These are phyloP conservation scores for Fraxinus sp. DNA, from an alignment of 305 asterid species.

Conservation along the genomic window DNA sequence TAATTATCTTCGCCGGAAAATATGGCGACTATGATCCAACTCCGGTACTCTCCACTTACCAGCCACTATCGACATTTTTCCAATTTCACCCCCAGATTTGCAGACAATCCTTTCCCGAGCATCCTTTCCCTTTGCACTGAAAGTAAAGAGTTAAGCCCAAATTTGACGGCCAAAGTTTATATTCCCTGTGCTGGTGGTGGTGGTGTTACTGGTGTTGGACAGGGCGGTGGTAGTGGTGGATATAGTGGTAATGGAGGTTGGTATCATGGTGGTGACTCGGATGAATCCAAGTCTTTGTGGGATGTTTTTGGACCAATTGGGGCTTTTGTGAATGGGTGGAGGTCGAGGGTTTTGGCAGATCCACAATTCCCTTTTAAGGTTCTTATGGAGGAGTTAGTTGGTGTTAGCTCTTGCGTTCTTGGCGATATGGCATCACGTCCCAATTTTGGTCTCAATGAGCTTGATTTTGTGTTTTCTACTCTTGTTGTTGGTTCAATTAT, in stretches of 20 bases:
- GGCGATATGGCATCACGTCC: conserved; percentile 56
- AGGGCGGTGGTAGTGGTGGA: conserved; percentile 20
- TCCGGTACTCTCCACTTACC: conserved; percentile 29
- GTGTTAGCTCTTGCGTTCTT: conserved; percentile 40
- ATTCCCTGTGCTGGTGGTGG: conserved; percentile 24
- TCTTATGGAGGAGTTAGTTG: conserved; percentile 48
- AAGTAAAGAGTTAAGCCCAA: background rate
- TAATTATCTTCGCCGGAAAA: background rate
- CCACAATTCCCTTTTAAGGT: conserved; percentile 53
- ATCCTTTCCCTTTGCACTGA: background rate
- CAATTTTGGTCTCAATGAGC: conserved; percentile 48
- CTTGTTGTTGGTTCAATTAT: conserved; percentile 47
- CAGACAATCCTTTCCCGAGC: background rate
- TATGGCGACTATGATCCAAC: conserved; percentile 35
- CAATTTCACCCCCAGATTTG: background rate
- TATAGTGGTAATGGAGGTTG: conserved; percentile 20
- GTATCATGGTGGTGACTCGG: conserved; percentile 24
- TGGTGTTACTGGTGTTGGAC: background rate
- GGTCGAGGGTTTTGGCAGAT: conserved; percentile 49
- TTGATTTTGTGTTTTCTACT: conserved; percentile 48
- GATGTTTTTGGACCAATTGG: conserved; percentile 40
- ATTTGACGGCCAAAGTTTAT: conserved; percentile 7
- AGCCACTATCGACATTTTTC: background rate
- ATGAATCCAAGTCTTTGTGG: conserved; percentile 21
- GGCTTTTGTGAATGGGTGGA: conserved; percentile 43